A percentile compares a stretch with the other conserved stretches of the same genome.
These are phyloP conservation scores for Cryptococcus sp. DNA, from an alignment of 1,284 basidiomycete species.

Conservation along the genomic window DNA sequence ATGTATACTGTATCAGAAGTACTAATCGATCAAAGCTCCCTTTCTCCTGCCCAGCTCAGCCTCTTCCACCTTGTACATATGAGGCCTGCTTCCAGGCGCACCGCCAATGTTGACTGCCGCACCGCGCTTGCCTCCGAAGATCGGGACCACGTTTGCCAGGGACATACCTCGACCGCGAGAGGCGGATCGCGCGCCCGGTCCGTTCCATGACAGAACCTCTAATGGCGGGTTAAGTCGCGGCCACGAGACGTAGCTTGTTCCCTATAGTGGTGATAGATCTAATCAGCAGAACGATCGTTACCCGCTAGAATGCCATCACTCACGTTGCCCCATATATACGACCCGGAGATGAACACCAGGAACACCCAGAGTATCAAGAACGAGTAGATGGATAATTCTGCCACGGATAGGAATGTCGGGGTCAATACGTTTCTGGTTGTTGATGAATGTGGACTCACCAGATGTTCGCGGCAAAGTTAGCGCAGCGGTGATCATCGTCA, in stretches of 20 bases:
- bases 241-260: constrained; percentile 79
- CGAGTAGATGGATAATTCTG: constrained; percentile 51
- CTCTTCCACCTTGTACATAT: constrained; percentile 34
- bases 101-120: constrained; percentile 9
- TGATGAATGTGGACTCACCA: constrained; percentile 58
- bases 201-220: constrained; percentile 81
- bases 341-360: constrained; percentile 62
- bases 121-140: constrained; percentile 39
- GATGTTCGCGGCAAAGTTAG: constrained; percentile 79
- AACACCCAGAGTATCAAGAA: constrained; percentile 78
- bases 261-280: constrained; percentile 26
- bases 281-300: neutral
- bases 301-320: constrained; percentile 15
- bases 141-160: constrained; percentile 49
- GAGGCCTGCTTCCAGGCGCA: constrained; percentile 6
- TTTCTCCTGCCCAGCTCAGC: constrained; percentile 51
- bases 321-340: constrained; percentile 71
- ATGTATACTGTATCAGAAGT: no score
- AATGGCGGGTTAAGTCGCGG: constrained; percentile 84
- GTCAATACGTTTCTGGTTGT: neutral
- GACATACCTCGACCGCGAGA: constrained; percentile 71
- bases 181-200: constrained; percentile 78
- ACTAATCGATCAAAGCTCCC: constrained; percentile 52
- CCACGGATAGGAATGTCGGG: constrained; percentile 2
- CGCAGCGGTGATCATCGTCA: constrained; percentile 84